Evolutionary conservation across 2,329 filamentous ascomycete genomes (phyloP).

Genomic region (Epichloe gansuensis): DNA sequence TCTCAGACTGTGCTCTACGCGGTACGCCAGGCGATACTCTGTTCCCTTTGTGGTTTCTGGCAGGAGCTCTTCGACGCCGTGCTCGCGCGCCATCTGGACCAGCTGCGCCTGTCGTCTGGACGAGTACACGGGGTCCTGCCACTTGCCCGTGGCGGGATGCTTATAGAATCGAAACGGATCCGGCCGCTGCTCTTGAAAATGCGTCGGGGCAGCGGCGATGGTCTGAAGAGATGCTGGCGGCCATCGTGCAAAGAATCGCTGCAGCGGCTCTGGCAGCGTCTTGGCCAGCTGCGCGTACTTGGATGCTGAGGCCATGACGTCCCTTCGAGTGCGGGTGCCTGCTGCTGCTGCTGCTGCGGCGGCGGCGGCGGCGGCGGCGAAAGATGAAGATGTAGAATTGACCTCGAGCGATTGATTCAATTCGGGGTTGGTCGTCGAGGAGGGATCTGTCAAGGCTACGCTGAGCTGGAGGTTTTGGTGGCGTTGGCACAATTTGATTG

Average conservation of each 20-base stretch:
- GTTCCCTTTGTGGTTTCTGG: constrained; percentile 67
- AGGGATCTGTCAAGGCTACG: constrained; percentile 8
- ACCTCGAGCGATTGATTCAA: background rate
- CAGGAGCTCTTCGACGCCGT: constrained; percentile 70
- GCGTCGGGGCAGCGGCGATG: constrained; percentile 28
- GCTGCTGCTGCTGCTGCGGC: background rate
- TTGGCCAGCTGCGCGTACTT: constrained; percentile 48
- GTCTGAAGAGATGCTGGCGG: constrained; percentile 55
- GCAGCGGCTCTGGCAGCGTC: constrained; percentile 62
- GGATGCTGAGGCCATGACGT: constrained; percentile 23
- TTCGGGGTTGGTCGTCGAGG: background rate
- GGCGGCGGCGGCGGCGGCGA: background rate
- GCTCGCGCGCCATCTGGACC: constrained; percentile 66
- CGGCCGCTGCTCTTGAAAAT: constrained; percentile 42
- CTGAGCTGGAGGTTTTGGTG: background rate
- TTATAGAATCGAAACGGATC: constrained; percentile 77
- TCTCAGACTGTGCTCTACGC: constrained; percentile 66
- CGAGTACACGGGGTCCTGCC: constrained; percentile 74
- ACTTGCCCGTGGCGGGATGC: constrained; percentile 66
- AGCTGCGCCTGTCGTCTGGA: constrained; percentile 81
- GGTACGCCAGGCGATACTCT: constrained; percentile 53
- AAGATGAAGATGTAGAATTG: background rate
- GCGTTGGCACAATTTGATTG: constrained; percentile 5
- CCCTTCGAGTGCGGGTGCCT: background rate
- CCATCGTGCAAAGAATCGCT: constrained; percentile 80